Base-by-base conservation (phyloP, 2,329 filamentous ascomycete genomes). In the Allantophomopsis cytisporea region DNA sequence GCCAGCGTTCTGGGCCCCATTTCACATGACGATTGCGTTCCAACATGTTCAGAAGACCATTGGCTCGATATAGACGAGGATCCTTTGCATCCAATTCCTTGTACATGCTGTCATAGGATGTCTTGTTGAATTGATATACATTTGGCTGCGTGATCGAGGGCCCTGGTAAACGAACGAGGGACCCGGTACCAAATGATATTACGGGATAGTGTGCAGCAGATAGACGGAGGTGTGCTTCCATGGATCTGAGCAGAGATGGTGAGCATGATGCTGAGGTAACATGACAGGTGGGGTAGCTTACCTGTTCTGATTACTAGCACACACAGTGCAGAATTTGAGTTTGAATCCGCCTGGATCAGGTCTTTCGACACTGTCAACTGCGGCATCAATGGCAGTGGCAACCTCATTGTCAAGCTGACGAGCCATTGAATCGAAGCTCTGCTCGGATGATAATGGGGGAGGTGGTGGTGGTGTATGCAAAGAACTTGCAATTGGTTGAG, bases 241-340 rank as follows among this genome's bases (percentile, higher is more conserved):
- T 96, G n/a, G 85, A 86, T 60, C 81, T 84, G 51, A 21, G 30
- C 20, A 36, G 44, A 54, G 49, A 37, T 39, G 23, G 35, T 46
- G n/a, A 47, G 12, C 15, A 32, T 14, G 13, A 12, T 10, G 8
- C 10, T 28, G 23, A 28, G 23, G 7, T 28, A 8, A 33, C 38
- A 20, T 43, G 36, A 31, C n/a, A 31, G 40, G 39, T 34, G 31
- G 38, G 36, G 20, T 10, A 12, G 15, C 38, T 37, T 68, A 94
- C 76, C 91, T 79, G 56, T 98, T 98, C 60, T 98, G 87, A 54
- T 98, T 98, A 54, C 87, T 94, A 7, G 91, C 91, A 62, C 91
- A 98, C n/a, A 98, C 89, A 2, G 91, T 96, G 67, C 88, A 95
- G 62, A 96, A 95, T 56, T 84, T 93, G 45, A 98, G 73, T 62